phyloP scores from a whole-genome alignment of 1,139 yeast species.

The Scheffersomyces lignicola region DNA sequence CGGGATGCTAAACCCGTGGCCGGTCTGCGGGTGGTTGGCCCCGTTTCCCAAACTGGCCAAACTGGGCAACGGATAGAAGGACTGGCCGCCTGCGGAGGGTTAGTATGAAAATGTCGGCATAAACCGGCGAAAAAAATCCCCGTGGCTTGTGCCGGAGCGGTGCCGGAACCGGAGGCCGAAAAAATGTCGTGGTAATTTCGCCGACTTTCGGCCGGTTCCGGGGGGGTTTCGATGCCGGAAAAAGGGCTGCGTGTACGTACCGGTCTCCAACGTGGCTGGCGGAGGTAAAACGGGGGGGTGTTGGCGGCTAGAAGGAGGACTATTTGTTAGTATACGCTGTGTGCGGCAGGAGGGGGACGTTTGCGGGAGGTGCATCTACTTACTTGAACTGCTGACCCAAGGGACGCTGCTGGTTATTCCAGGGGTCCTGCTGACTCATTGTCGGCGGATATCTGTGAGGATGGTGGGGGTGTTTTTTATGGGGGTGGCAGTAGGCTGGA shows the following conservation, averaged over 20 bases:
- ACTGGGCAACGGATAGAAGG: conserved; percentile 52
- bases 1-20: conserved; percentile 48
- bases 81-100: conserved; percentile 40
- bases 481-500: no score
- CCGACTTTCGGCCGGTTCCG: background rate
- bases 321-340: conserved; percentile 27
- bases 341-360: background rate
- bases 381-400: conserved; percentile 50
- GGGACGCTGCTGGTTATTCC: conserved; percentile 48
- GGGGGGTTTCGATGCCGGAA: no score
- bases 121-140: background rate
- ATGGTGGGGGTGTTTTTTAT: no score
- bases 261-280: conserved; percentile 53
- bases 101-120: conserved; percentile 15
- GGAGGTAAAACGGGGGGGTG: conserved; percentile 59
- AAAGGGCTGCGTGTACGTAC: conserved; percentile 37
- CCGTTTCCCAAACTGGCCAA: conserved; percentile 53
- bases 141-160: no score
- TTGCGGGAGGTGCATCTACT: conserved; percentile 22
- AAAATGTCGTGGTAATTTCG: background rate
- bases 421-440: conserved; percentile 46
- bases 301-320: conserved; percentile 35
- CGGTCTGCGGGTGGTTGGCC: conserved; percentile 34
- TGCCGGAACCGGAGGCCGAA: background rate
- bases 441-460: no score